Conservation (phyloP, 306 rosid species). For the Dalbergia cochinchinensis region DNA sequence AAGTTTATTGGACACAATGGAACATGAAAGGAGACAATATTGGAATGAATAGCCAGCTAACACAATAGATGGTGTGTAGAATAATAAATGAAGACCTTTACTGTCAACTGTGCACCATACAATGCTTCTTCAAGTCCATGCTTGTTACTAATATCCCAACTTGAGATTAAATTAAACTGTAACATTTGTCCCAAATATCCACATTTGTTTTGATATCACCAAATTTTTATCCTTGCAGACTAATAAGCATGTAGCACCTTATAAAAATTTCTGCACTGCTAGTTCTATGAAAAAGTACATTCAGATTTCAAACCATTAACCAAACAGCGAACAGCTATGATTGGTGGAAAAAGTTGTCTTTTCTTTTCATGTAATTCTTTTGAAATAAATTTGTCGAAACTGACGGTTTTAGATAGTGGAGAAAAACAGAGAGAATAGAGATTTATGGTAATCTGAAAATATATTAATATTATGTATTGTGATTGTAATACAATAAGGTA, state of each 20-base stretch:
- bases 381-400: no score
- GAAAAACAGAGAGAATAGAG: no score
- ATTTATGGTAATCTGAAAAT: no score
- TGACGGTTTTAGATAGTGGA: no score
- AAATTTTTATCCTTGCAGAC: constrained; percentile 8
- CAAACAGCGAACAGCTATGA: constrained; percentile 24
- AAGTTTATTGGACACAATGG: not conserved
- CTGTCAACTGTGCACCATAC: not conserved
- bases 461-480: no score
- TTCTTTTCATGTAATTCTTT: constrained; percentile 32
- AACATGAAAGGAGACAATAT: not conserved
- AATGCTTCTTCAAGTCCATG: not conserved
- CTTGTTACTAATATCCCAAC: not conserved
- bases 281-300: not conserved
- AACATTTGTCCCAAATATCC: not conserved
- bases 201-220: not conserved
- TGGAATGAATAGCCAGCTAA: not conserved
- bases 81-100: not conserved
- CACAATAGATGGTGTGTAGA: not conserved
- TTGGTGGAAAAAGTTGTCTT: not conserved
- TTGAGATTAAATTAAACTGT: constrained; percentile 2
- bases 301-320: not conserved
- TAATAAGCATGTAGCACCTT: constrained; percentile 1
- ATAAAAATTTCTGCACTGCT: constrained; percentile 15
- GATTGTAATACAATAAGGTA: no score